Evolutionary conservation across 805 yeast species (phyloP), one percentile per base, ranked within the genome.

Genomic region (Candida sanyiensis): DNA sequence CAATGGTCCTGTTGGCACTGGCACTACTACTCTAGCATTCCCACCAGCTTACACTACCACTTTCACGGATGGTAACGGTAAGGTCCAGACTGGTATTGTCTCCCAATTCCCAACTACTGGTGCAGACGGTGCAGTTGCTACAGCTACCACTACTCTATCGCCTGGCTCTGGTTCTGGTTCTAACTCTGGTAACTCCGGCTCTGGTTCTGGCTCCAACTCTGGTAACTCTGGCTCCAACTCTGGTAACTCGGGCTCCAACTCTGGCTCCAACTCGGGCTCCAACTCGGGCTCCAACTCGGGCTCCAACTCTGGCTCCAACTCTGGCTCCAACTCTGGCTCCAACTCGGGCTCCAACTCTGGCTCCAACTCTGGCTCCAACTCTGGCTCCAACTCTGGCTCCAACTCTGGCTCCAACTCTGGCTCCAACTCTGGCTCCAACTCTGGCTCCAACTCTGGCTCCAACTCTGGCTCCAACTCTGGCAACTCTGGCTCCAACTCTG

Each of bases 1-100:
- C 9, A 18, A 18, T 16, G 42, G 38, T 24, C 11, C 13, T 29
- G 22, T 26, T 27, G 47, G 46, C 49, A 53, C 27, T 25, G 35
- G 25, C 47, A 47, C 33, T 38, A 37, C 22, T 5, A 34, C 38
- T 16, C 17, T 26, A 10, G n/a, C n/a, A n/a, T n/a, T n/a, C n/a
- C n/a, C n/a, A n/a, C 28, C 27, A 18, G 10, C 11, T 4, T 15
- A 4, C 7, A 29, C 29, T 5, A 22, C 10, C 26, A 21, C 35
- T 13, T 20, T 37, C 12, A 37, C 40, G 15, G 35, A 37, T 16
- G 22, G 15, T n/a, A 20, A 30, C 20, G 22, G 25, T 11, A 19
- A n/a, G 8, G 33, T 36, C n/a, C 16, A 22, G 12, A 40, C 43
- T 8, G 42, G 34, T 11, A 39, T 35, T 23, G 37, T 33, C 12